These are phyloP conservation scores for Tubosaeta brunneosetosa DNA, from an alignment of 768 basidiomycete genomes.

Conservation along the genomic window DNA sequence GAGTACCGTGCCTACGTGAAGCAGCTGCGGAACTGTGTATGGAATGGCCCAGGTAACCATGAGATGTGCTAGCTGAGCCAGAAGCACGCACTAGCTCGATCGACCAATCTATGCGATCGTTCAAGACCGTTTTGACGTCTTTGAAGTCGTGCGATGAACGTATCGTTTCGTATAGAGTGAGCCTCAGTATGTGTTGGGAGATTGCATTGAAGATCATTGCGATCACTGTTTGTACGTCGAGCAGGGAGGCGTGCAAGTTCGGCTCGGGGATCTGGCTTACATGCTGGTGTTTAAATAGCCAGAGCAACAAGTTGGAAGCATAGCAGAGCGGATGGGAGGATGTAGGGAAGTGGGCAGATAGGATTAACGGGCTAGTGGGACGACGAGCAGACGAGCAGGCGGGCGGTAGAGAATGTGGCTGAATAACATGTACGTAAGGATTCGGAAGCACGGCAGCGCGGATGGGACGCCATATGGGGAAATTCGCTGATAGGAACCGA, in stretches of 20 bases:
- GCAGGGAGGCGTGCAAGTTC: background rate
- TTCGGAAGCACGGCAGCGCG: too few species aligned
- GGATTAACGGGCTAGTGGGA: too few species aligned
- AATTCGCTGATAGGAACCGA: too few species aligned
- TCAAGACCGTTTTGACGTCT: slow-evolving; percentile 15
- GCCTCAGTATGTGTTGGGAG: background rate
- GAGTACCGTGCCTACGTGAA: slow-evolving; percentile 6
- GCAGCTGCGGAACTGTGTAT: background rate
- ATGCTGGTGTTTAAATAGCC: too few species aligned
- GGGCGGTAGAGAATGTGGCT: too few species aligned
- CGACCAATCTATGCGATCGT: slow-evolving; percentile 17
- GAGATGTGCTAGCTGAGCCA: background rate
- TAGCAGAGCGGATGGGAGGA: too few species aligned
- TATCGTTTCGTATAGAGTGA: slow-evolving; percentile 18
- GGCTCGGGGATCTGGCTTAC: too few species aligned
- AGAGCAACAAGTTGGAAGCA: too few species aligned
- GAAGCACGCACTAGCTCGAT: slow-evolving; percentile 19
- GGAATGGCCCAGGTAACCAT: background rate
- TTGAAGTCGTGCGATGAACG: slow-evolving; percentile 16
- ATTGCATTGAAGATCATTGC: background rate
- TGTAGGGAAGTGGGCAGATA: too few species aligned
- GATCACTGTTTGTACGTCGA: slow-evolving; percentile 5
- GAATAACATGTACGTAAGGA: too few species aligned
- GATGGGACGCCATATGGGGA: too few species aligned
- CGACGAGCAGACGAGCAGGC: too few species aligned